phyloP scores from a whole-genome alignment of 139 green algal species.

The Coccomyxa sp. region DNA sequence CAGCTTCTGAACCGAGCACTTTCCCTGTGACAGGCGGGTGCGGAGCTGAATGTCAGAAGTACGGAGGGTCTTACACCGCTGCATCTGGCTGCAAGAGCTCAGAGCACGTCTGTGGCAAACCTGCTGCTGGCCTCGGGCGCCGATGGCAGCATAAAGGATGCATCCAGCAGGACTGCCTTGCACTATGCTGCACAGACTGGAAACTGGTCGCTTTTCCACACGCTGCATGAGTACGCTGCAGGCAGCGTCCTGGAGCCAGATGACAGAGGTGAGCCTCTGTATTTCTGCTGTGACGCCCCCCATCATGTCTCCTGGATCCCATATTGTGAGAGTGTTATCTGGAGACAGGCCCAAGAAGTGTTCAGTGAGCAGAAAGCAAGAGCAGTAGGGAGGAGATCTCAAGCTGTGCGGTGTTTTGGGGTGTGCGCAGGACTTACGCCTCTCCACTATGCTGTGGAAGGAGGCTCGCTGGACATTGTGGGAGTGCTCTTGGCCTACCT shows the following conservation, averaged over 20 bases:
- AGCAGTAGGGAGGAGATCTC: background rate
- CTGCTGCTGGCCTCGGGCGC: conserved; percentile 13
- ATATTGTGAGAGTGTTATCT: no score
- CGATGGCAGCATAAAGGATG: conserved; percentile 9
- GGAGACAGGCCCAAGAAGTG: no score
- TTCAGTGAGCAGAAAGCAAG: background rate
- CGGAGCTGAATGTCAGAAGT: conserved; percentile 1
- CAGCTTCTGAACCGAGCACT: no score
- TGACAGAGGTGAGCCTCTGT: conserved; percentile 2
- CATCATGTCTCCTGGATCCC: no score
- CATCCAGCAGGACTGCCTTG: conserved; percentile 11
- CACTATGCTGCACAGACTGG: conserved; percentile 21
- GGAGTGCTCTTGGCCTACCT: background rate
- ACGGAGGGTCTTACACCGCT: conserved; percentile 20
- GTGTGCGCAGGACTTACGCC: background rate
- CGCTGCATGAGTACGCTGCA: background rate
- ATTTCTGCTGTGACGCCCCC: no score
- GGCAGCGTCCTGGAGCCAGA: conserved; percentile 1
- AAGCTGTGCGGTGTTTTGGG: background rate
- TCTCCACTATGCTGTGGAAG: background rate
- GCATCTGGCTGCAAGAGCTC: conserved; percentile 30
- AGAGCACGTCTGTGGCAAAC: background rate
- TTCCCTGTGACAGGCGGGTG: background rate
- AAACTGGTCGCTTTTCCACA: conserved; percentile 10
- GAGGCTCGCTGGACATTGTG: background rate